These are phyloP conservation scores for Prosopis cineraria DNA, from an alignment of 306 rosid genomes.

Conservation along the genomic window DNA sequence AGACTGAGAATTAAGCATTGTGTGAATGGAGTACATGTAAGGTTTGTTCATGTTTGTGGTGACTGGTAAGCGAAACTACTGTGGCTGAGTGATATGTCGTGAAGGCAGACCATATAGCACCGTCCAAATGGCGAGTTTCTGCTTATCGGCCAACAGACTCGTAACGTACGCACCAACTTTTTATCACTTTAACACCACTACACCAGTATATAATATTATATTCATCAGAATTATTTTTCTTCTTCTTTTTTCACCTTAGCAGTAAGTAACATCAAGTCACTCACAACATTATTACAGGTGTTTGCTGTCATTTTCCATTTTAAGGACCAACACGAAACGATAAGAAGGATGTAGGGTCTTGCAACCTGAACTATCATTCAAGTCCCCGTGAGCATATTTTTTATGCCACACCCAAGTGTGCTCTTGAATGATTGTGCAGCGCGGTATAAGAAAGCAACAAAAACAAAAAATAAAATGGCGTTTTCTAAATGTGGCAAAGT, in stretches of 20 bases:
- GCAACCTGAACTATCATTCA: background rate
- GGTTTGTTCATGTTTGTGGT: too few relatives aligned
- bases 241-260: background rate
- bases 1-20: too few relatives aligned
- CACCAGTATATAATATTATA: background rate
- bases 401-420: background rate
- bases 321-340: slow-evolving; percentile 18
- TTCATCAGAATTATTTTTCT: background rate
- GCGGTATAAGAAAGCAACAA: background rate
- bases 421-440: background rate
- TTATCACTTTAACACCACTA: background rate
- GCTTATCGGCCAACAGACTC: background rate
- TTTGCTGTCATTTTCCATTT: slow-evolving; percentile 18
- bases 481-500: slow-evolving; percentile 33
- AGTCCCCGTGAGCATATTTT: background rate
- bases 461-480: background rate
- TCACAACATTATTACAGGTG: background rate
- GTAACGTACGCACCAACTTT: background rate
- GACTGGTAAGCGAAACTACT: background rate
- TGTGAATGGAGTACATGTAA: too few relatives aligned
- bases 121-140: background rate
- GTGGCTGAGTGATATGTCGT: background rate
- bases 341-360: background rate
- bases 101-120: background rate
- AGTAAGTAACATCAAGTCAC: background rate